A percentile compares a stretch with the other conserved stretches of the same genome.
Conservation (phyloP, 2,329 filamentous ascomycete genomes). For the Nigrospora oryzae region DNA sequence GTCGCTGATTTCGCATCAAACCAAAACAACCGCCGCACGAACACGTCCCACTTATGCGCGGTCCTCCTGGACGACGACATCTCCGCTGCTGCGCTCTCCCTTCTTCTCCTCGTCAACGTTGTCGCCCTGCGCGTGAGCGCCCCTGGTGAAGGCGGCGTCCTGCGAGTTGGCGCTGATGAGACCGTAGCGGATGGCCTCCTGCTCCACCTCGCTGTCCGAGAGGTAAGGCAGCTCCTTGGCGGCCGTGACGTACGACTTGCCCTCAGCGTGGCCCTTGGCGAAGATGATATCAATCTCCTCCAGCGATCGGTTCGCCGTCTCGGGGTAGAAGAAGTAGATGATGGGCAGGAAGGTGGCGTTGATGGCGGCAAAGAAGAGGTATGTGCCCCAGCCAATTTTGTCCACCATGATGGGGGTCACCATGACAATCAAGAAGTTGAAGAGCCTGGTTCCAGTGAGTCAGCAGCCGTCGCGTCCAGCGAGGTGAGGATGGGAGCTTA, state of each 20-base stretch:
- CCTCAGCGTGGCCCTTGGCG: constrained; percentile 48
- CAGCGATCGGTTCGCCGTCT: constrained; percentile 38
- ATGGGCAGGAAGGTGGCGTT: constrained; percentile 34
- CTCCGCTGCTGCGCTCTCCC: background rate
- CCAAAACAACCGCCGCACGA: too few species aligned
- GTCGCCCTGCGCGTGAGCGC: background rate
- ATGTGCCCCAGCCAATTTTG: constrained; percentile 44
- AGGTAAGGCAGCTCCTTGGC: constrained; percentile 47
- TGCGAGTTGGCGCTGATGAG: constrained; percentile 4
- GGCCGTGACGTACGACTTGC: constrained; percentile 52
- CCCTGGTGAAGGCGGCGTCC: background rate
- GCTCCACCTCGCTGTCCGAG: constrained; percentile 40
- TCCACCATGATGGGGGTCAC: constrained; percentile 56
- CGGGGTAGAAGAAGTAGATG: constrained; percentile 44
- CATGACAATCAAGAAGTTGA: constrained; percentile 46
- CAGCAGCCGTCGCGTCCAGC: constrained; percentile 29
- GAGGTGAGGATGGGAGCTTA: constrained; percentile 36
- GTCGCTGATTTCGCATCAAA: too few species aligned
- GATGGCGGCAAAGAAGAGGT: constrained; percentile 36
- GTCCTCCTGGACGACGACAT: background rate
- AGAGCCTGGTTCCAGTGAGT: constrained; percentile 23
- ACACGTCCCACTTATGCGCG: too few species aligned
- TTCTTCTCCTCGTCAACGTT: constrained; percentile 2
- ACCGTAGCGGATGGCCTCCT: constrained; percentile 28
- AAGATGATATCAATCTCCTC: constrained; percentile 53